Conservation (phyloP, 306 rosid genomes). For the Trifolium dubium region DNA sequence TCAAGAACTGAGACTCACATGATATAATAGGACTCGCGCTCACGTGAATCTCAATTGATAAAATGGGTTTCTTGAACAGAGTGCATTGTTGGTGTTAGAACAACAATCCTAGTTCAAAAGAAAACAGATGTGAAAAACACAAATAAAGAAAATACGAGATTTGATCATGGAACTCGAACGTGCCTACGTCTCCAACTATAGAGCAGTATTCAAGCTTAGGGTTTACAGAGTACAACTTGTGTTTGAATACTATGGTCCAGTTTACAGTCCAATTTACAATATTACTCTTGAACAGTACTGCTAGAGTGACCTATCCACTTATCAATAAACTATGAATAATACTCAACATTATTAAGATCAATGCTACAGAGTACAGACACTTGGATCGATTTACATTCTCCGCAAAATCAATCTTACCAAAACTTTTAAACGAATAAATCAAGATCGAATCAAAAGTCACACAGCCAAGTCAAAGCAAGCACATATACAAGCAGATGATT, state of each 20-base stretch:
- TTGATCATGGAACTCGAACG: too few species aligned
- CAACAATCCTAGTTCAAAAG: too few species aligned
- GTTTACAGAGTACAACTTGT: too few species aligned
- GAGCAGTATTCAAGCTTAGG: too few species aligned
- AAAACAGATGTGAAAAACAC: too few species aligned
- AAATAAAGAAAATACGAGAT: too few species aligned
- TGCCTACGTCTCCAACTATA: too few species aligned
- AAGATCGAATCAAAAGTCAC: slow-evolving; percentile 37
- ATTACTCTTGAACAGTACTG: too few species aligned
- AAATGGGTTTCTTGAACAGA: background rate
- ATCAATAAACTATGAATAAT: too few species aligned
- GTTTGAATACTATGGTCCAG: too few species aligned
- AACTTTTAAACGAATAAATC: background rate
- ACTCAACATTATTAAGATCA: slow-evolving; percentile 9
- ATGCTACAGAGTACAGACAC: background rate
- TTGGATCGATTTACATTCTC: slow-evolving; percentile 22
- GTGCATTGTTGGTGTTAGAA: background rate
- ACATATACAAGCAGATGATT: slow-evolving; percentile 19
- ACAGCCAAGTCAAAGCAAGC: slow-evolving; percentile 24
- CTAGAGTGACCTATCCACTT: too few species aligned
- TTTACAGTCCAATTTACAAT: too few species aligned
- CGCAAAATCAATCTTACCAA: slow-evolving; percentile 7
- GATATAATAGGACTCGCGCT: background rate
- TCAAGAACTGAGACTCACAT: background rate
- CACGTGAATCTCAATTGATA: background rate